phyloP scores from a whole-genome alignment of 1,139 yeast genomes.

The Suhomyces atakaporum region DNA sequence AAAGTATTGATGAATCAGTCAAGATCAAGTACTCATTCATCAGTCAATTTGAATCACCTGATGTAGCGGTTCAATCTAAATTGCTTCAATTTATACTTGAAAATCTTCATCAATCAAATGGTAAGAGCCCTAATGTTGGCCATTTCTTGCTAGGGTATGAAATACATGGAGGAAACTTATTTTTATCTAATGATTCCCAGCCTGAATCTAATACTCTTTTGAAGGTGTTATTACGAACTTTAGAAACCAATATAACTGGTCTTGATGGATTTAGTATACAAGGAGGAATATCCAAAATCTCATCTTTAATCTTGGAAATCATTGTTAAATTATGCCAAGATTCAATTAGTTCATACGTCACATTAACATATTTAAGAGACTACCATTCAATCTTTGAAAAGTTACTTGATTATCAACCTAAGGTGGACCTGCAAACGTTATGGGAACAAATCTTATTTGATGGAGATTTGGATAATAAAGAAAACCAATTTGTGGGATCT shows the following conservation, averaged over 20 bases:
- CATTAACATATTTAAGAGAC: conserved; percentile 54
- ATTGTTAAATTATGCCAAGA: conserved; percentile 60
- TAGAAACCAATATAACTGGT: conserved; percentile 49
- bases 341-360: conserved; percentile 52
- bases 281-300: conserved; percentile 56
- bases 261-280: conserved; percentile 48
- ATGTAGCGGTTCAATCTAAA: conserved; percentile 50
- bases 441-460: conserved; percentile 58
- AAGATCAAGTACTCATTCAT: conserved; percentile 75
- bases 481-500: conserved; percentile 38
- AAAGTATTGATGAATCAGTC: conserved; percentile 69
- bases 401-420: conserved; percentile 56
- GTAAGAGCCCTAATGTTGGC: conserved; percentile 53
- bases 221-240: conserved; percentile 50
- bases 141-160: conserved; percentile 78
- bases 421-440: conserved; percentile 43
- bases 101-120: conserved; percentile 46
- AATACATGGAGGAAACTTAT: conserved; percentile 35
- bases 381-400: conserved; percentile 50
- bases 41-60: conserved; percentile 59
- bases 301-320: conserved; percentile 60
- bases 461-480: conserved; percentile 33
- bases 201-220: conserved; percentile 48
- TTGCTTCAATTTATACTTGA: conserved; percentile 59
- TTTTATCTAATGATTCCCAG: conserved; percentile 12